These are phyloP conservation scores for Paecilomyces sp. DNA, from an alignment of 2,329 filamentous ascomycete species.

Conservation along the genomic window DNA sequence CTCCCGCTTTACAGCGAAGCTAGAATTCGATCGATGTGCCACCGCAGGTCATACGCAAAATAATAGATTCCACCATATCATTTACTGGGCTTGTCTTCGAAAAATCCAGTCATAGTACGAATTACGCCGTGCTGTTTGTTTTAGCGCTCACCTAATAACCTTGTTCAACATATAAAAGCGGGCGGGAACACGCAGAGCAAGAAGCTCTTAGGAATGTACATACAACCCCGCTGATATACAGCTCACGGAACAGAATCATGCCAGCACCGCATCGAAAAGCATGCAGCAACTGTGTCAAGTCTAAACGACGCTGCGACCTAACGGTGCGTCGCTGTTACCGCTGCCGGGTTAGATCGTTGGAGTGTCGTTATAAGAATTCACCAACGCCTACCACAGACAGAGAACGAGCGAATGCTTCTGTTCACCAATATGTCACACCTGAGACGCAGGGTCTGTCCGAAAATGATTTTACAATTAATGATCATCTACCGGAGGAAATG, in stretches of 20 bases:
- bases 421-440: neutral
- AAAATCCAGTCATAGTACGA: neutral
- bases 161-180: neutral
- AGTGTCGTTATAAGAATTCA: constrained; percentile 1
- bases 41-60: too few relatives aligned
- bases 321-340: constrained; percentile 2
- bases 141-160: neutral
- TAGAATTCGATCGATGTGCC: too few relatives aligned
- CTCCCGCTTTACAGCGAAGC: too few relatives aligned
- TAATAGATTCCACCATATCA: too few relatives aligned
- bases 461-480: neutral
- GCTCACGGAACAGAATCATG: neutral
- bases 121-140: neutral
- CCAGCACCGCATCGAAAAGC: constrained; percentile 2
- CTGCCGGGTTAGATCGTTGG: constrained; percentile 3
- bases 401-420: neutral
- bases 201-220: neutral
- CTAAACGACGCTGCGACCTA: constrained; percentile 4
- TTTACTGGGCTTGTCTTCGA: too few relatives aligned
- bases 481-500: neutral
- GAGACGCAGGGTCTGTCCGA: neutral
- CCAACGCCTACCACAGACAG: neutral
- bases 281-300: constrained; percentile 2
- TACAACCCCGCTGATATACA: neutral
- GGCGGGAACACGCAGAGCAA: neutral